phyloP scores from a whole-genome alignment of 2,329 filamentous ascomycete species.

The Diaporthe batatas region DNA sequence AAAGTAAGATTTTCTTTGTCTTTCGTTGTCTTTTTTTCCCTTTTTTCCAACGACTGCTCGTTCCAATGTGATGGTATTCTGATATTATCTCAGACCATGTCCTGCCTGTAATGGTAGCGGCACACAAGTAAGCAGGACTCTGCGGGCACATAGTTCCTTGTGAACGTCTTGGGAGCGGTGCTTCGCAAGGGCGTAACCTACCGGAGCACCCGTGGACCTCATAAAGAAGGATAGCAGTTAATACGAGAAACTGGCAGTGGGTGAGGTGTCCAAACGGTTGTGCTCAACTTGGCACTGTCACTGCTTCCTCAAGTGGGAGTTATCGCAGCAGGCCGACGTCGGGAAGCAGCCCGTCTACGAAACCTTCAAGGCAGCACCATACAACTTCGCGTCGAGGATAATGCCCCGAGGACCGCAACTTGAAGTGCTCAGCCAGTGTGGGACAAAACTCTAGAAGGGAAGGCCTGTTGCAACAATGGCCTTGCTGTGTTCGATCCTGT shows the following conservation, averaged over 20 bases:
- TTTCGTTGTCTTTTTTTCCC: no score
- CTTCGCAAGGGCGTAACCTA: background rate
- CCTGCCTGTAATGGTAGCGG: slow-evolving; percentile 24
- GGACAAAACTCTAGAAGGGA: no score
- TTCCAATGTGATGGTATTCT: background rate
- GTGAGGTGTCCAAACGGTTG: slow-evolving; percentile 24
- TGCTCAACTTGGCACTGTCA: slow-evolving; percentile 8
- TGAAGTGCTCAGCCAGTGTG: no score
- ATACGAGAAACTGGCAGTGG: background rate
- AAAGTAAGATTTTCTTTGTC: background rate
- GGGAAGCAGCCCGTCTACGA: slow-evolving; percentile 21
- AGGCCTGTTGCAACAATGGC: background rate
- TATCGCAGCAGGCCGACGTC: slow-evolving; percentile 9
- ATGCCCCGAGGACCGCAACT: background rate
- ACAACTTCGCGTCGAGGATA: slow-evolving; percentile 22
- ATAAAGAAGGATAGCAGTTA: background rate
- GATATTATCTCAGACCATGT: background rate
- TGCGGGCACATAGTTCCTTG: background rate
- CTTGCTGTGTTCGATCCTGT: background rate
- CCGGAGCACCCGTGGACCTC: background rate
- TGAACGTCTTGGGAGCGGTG: background rate
- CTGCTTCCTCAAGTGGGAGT: background rate
- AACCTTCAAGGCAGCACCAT: slow-evolving; percentile 15
- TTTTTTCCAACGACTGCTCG: no score
- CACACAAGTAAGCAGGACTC: slow-evolving; percentile 12